Evolutionary conservation across 2,329 filamentous ascomycete species (phyloP), one percentile per base, ranked within the genome.

Genomic region (Fusarium denticulatum): DNA sequence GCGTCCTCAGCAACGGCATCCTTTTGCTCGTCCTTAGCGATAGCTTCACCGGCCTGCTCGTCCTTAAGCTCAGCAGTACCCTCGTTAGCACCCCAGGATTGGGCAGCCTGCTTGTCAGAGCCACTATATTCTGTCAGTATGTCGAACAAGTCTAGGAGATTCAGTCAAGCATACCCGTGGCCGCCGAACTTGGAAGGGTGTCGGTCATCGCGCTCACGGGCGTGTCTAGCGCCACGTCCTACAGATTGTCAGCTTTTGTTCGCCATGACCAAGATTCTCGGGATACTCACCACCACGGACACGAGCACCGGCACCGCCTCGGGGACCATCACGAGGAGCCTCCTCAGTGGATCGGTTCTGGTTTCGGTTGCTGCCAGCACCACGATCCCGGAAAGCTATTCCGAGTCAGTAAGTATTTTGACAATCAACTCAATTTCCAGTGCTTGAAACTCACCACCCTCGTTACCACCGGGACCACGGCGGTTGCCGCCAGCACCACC

Each of bases 1-100:
- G 83, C 80, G 46, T 87, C 89, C 77, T 87, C 89, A 46, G 82
- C 83, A 58, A 84, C 81, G 61, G 86, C 88, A 71, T 94, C 93
- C 86, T 93, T 94, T 86, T 94, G 89, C 81, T 98, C 96, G 75
- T 88, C 87, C 85, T 94, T 89, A 77, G 96, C 96, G 78, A 98
- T 97, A 79, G 90, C 92, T 83, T 97, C 95, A 79, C 93, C 96
- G 78, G 93, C 94, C 85, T 94, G 90, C 89, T 98, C 96, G 80
- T 98, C 96, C 81, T 93, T 93, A 86, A 93, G 91, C 86, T 97
- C 94, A 81, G 93, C 93, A 72, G 92, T 87, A 80, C 95, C 96
- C 81, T 94, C 93, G 78, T 89, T 88, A 81, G 90, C 92, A 79
- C 96, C 96, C 95, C 96, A 98, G 79, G 94, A 93, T 84, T 96